Base-by-base conservation (phyloP, 2,329 filamentous ascomycete species). In the Neonectria neomacrospora region DNA sequence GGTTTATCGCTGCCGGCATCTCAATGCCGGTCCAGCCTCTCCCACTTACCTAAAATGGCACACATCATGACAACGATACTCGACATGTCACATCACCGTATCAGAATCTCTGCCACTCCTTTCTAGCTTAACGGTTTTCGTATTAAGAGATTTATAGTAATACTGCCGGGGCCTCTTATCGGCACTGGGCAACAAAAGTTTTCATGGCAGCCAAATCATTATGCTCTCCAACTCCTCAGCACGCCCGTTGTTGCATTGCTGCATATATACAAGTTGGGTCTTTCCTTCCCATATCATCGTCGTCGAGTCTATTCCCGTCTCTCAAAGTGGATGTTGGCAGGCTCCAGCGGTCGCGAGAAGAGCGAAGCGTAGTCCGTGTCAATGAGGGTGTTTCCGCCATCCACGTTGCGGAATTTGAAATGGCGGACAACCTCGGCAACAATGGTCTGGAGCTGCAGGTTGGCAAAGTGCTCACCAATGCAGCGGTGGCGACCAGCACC, bases 401-500 rank as follows among this genome's bases (percentile, higher is more conserved):
- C 88, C 2, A 89, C 78, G 72, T 93, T 96, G 74, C 85, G 84
- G 77, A 97, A 88, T 82, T 93, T 95, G 82, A 97, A 92, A 56
- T 88, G 77, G 53, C 93, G 86, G 42, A 97, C 91, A 68, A 94
- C 81, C 62, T 89, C 89, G 54, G 90, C 93, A 12, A 90, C 83
- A 69, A 98, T 96, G 47, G 93, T 94, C 76, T 94, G 91, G 66
- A 98, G 84, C 81, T 98, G 95, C 61, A 96, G 85, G 77, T 96
- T 97, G 71, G 95, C 95, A 78, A 97, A 98, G 75, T 97, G 93
- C 84, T 98, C 95, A 69, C 95, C 95, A 75, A 98, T 97, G 80
- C 95, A 98, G 69, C 95, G 86, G 80, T 98, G 95, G 70, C 95
- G 86, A 44, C 95, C 95, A 30, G 94, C 95, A 62, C 95, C 95